phyloP scores from a whole-genome alignment of 768 basidiomycete species.

The Russula virescens region DNA sequence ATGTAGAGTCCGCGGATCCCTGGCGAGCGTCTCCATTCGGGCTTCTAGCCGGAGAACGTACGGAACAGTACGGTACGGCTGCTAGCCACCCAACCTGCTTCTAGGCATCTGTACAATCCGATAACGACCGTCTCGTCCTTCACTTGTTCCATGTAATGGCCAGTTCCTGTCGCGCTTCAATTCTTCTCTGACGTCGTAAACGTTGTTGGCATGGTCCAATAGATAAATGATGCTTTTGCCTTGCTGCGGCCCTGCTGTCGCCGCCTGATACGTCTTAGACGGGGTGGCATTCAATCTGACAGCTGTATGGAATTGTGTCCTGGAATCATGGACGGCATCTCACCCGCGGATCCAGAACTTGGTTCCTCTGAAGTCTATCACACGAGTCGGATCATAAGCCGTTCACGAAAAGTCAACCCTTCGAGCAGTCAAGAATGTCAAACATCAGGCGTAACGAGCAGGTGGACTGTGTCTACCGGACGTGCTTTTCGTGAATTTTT shows the following conservation, averaged over 20 bases:
- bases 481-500: not conserved
- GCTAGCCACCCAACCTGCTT: not conserved
- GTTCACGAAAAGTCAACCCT: not conserved
- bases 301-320: not conserved
- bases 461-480: not conserved
- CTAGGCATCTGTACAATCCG: not conserved
- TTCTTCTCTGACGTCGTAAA: not conserved
- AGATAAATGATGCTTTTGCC: no score
- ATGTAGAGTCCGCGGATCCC: slow-evolving; percentile 13
- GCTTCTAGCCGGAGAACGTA: not conserved
- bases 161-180: not conserved
- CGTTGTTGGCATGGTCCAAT: not conserved
- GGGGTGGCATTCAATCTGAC: slow-evolving; percentile 7
- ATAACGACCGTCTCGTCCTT: not conserved
- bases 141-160: not conserved
- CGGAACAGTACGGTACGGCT: not conserved
- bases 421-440: slow-evolving; percentile 6
- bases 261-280: not conserved
- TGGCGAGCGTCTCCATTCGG: slow-evolving; percentile 2
- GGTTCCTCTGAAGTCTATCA: not conserved
- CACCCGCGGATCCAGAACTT: slow-evolving; percentile 12
- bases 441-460: not conserved
- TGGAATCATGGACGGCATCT: not conserved
- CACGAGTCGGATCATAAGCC: slow-evolving; percentile 11
- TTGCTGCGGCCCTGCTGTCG: not conserved